These are phyloP conservation scores for Sphagnum tenellum DNA, from an alignment of 225 moss, liverwort and hornwort genomes.

Conservation along the genomic window DNA sequence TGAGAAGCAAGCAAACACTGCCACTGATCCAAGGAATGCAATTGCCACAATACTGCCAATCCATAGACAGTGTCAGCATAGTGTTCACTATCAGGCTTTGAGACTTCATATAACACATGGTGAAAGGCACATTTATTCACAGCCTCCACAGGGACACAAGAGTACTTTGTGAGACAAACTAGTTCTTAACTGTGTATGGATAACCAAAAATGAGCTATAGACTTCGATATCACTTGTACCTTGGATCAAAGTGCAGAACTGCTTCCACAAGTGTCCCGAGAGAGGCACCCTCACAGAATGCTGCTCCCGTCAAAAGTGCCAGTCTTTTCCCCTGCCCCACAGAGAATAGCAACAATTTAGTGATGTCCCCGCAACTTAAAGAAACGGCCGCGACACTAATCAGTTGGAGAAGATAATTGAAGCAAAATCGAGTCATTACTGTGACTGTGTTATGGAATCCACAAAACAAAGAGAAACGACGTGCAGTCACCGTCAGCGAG, in stretches of 20 bases:
- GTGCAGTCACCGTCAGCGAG: too few relatives aligned
- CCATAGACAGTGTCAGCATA: not conserved
- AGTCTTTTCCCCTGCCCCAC: conserved; percentile 47
- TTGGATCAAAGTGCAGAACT: conserved; percentile 56
- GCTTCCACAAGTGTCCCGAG: conserved; percentile 64
- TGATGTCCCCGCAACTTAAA: too few relatives aligned
- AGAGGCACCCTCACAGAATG: conserved; percentile 75
- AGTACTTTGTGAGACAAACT: too few relatives aligned
- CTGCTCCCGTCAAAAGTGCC: conserved; percentile 66
- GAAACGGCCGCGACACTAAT: too few relatives aligned
- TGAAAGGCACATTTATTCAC: not conserved
- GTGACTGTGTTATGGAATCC: too few relatives aligned
- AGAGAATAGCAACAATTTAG: too few relatives aligned
- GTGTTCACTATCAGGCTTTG: not conserved
- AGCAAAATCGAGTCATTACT: too few relatives aligned
- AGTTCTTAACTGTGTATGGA: too few relatives aligned
- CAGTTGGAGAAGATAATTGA: too few relatives aligned
- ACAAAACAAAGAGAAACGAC: too few relatives aligned
- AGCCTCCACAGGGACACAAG: too few relatives aligned
- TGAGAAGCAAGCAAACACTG: conserved; percentile 83
- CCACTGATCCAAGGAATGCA: conserved; percentile 74
- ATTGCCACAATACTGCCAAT: conserved; percentile 63
- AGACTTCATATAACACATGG: not conserved
- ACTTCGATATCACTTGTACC: conserved; percentile 18
- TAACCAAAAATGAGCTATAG: too few relatives aligned